These are phyloP conservation scores for Phytopythium helicoides DNA, from an alignment of 352 stramenopile genomes.

Conservation along the genomic window DNA sequence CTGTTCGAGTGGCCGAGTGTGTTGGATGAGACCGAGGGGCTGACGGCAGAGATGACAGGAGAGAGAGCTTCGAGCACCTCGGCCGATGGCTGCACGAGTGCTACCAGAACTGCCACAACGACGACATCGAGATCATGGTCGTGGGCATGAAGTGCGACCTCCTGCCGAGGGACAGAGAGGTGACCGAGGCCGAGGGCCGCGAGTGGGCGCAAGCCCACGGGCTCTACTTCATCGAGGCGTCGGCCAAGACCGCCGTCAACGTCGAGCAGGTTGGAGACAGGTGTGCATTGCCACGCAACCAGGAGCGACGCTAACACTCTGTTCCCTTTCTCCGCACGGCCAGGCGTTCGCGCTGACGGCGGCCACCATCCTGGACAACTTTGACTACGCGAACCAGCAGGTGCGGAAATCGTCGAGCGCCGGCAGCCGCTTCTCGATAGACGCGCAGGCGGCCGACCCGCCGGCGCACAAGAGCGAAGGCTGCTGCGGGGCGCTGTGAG, in stretches of 20 bases:
- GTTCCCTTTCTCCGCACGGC: neutral
- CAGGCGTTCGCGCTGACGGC: slow-evolving; percentile 72
- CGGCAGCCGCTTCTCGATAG: slow-evolving; percentile 37
- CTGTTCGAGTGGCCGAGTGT: neutral
- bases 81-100: slow-evolving; percentile 79
- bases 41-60: no score
- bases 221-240: slow-evolving; percentile 85
- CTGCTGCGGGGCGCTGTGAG: slow-evolving; percentile 30
- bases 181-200: slow-evolving; percentile 65
- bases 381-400: slow-evolving; percentile 66
- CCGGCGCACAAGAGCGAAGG: slow-evolving; percentile 20
- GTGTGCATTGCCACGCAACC: neutral
- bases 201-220: slow-evolving; percentile 56
- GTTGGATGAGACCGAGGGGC: no score
- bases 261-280: slow-evolving; percentile 68
- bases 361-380: slow-evolving; percentile 70
- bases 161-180: slow-evolving; percentile 39
- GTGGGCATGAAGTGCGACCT: slow-evolving; percentile 87
- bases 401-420: slow-evolving; percentile 36
- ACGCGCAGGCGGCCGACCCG: slow-evolving; percentile 17
- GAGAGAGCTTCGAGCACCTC: slow-evolving; percentile 80
- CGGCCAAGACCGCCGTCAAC: slow-evolving; percentile 77
- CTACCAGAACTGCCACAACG: slow-evolving; percentile 83
- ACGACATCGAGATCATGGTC: slow-evolving; percentile 83
- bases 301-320: slow-evolving; percentile 2